Base-by-base conservation (phyloP, 768 basidiomycete species). In the Pisolithus microcarpus region DNA sequence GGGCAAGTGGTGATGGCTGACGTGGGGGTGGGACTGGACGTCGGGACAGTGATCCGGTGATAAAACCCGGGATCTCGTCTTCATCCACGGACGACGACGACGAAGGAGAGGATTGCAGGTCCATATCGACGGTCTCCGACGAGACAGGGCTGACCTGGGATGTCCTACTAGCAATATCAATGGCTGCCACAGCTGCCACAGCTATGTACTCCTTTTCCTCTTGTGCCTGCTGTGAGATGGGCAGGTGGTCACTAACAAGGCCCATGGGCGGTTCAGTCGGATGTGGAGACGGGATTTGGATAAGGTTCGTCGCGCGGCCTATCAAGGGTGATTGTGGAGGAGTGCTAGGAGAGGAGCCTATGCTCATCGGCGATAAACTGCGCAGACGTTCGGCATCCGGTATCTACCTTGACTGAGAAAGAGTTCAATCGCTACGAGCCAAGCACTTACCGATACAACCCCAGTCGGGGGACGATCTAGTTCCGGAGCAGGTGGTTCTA, bases 351-450 rank as follows among this genome's bases (percentile, higher is more conserved):
- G 72, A 61, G 7, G 79, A 79, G 55, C 76, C 80, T 39, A 83
- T 70, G 49, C 82, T 83, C 80, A 81, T 82, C 1, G 79, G 80
- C 44, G 80, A 79, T 43, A 79, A 66, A 63, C 76, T 83, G 51
- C 78, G 68, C 16, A 75, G 72, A 47, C 51, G 65, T 48, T 63
- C 66, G 38, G 57, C 57, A 44, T 47, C 48, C 39, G 52, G 54
- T 67, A 57, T 69, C 68, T 62, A 63, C 60, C 48, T 38, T 28
- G 49, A n/a, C 63, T 67, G 60, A 69, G 66, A 58, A 34, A 1
- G 42, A 4, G 49, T 31, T 39, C 13, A 43, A 40, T 28, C 36
- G 46, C 21, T 7, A 49, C 47, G 39, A 51, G 15, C 15, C 49
- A 21, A 28, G 42, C 30, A 62, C 65, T 55, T 53, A 67, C 65